Conservation (phyloP, 2,329 filamentous ascomycete species). For the Orbilia quercus region DNA sequence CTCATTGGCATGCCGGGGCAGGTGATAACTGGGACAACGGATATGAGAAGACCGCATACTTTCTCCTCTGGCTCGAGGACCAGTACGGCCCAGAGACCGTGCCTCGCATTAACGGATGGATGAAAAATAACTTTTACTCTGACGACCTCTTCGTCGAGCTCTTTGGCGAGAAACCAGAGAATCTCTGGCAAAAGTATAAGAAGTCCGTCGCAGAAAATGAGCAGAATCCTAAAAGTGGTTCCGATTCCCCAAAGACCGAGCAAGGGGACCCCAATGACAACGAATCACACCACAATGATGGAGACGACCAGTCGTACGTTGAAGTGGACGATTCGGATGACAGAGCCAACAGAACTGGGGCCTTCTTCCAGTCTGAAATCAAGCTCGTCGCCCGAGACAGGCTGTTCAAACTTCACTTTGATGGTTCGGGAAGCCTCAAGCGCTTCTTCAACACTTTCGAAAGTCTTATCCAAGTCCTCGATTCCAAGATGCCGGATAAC, state of each 20-base stretch:
- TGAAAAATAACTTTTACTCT: conserved; percentile 74
- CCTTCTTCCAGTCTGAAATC: conserved; percentile 37
- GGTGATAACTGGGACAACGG: conserved; percentile 61
- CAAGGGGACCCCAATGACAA: conserved; percentile 10
- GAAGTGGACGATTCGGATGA: conserved; percentile 26
- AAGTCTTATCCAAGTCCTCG: conserved; percentile 39
- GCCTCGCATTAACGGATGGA: conserved; percentile 73
- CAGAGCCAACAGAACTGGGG: conserved; percentile 5
- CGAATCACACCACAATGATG: conserved; percentile 14
- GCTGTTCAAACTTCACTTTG: conserved; percentile 42
- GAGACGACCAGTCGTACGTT: conserved; percentile 47
- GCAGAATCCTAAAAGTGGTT: background rate
- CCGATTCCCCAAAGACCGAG: conserved; percentile 10
- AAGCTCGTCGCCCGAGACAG: conserved; percentile 45
- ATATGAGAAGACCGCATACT: conserved; percentile 92
- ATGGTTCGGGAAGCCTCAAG: conserved; percentile 28
- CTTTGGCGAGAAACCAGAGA: conserved; percentile 72
- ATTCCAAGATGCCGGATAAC: conserved; percentile 43
- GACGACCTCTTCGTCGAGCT: conserved; percentile 77
- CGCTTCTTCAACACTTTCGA: conserved; percentile 47
- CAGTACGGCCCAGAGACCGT: conserved; percentile 72
- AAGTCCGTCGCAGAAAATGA: conserved; percentile 57
- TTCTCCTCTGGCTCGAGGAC: conserved; percentile 84
- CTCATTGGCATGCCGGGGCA: conserved; percentile 79
- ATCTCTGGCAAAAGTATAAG: conserved; percentile 81